phyloP scores from a whole-genome alignment of 2,329 filamentous ascomycete species.

The Penicillium sp. region DNA sequence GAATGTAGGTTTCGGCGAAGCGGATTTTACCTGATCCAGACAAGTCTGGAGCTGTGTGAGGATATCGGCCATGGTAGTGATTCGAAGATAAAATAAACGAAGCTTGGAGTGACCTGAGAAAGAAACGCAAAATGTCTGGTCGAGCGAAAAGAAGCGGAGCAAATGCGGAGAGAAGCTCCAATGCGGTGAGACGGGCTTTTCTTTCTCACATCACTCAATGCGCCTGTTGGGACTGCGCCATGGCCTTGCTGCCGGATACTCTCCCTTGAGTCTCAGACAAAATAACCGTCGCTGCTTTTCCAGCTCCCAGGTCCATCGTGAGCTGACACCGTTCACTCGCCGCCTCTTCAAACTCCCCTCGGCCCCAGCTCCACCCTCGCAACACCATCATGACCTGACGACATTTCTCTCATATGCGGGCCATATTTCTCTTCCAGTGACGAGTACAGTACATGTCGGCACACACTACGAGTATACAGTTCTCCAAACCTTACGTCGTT shows the following conservation, averaged over 20 bases:
- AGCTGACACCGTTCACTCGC: conserved; percentile 30
- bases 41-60: conserved; percentile 52
- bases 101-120: neutral
- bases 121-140: neutral
- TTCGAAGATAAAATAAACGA: neutral
- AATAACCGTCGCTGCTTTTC: conserved; percentile 12
- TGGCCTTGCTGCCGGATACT: conserved; percentile 12
- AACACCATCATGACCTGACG: conserved; percentile 36
- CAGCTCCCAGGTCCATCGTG: conserved; percentile 7
- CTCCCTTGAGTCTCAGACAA: neutral
- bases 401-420: conserved; percentile 43
- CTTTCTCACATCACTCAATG: conserved; percentile 18
- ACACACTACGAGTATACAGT: conserved; percentile 50
- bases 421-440: conserved; percentile 34
- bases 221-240: conserved; percentile 14
- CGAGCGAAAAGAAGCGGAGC: conserved; percentile 10
- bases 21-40: conserved; percentile 45
- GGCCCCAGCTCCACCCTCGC: conserved; percentile 33
- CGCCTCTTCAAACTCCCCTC: conserved; percentile 38
- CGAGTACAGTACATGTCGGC: conserved; percentile 44
- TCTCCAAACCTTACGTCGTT: conserved; percentile 37
- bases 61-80: conserved; percentile 43
- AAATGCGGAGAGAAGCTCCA: conserved; percentile 25
- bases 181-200: conserved; percentile 20
- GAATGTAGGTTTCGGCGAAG: neutral